Evolutionary conservation across 148 eudicot species (phyloP), one percentile per base, ranked within the genome.

Genomic region (Persicaria tinctoria): DNA sequence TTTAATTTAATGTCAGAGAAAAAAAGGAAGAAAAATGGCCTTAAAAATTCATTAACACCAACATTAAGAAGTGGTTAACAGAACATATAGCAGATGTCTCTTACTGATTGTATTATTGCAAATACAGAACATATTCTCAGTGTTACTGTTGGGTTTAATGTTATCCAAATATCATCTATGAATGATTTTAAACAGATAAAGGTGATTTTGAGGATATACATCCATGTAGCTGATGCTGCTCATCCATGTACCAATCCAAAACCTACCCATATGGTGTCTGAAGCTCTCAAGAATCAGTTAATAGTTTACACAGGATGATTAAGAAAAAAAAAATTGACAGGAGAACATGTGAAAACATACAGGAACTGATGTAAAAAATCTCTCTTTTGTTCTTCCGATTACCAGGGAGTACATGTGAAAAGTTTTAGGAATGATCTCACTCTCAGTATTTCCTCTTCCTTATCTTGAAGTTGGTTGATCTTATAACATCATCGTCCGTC

Each of bases 381-480:
- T 3, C n/a, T 64, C n/a, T 46, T 20, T 17, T 59, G 8, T 59
- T 20, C 8, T 23, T 20, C 23, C 20, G 38, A 14, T 53, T 53
- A 14, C 56, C 16, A 17, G 56, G 6, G 56, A 3, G 17, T 53
- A 12, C 56, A 53, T 2, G 56, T 53, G 56, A 12, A 14, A 53
- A 53, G n/a, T 2, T 53, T 32, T 17, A 63, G 11, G 12, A 5
- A 18, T 14, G 1, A 27, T 41, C 41, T 14, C 5, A 66, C 41
- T 13, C 70, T 66, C 70, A 66, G 70, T 86, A 81, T 81, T 87
- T 92, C 77, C 91, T 89, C 84, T 96, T 96, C 85, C 89, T 80
- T 3, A 89, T 80, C 84, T 88, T 90, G 84, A 89, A 85, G 79
- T 75, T 92, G 77, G 89, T 76, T 8, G 90, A 92, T 51, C 97